Percentiles rank a stretch among this genome's conserved stretches.
Conservation (phyloP, 371 early-diverging fungal genomes). For the Syncephalastrum contaminatum region DNA sequence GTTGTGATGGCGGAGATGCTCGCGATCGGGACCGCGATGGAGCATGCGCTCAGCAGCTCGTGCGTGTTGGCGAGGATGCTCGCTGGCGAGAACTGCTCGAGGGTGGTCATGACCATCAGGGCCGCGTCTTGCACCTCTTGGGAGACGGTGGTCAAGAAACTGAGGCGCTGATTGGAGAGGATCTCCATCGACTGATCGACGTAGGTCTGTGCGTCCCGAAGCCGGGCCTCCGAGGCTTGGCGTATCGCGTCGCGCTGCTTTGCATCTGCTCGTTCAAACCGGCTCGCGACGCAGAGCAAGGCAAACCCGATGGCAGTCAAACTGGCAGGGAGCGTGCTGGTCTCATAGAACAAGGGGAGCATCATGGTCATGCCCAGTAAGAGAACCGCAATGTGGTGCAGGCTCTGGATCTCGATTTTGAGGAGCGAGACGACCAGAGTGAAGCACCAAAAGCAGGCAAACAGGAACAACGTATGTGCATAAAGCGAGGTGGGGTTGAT, state of each 20-base stretch:
- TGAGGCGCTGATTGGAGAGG: constrained; percentile 20
- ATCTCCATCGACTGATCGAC: constrained; percentile 24
- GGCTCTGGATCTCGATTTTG: too few relatives aligned
- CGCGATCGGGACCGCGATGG: constrained; percentile 52
- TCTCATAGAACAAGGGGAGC: constrained; percentile 3
- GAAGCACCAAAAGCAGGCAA: too few relatives aligned
- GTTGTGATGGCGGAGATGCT: constrained; percentile 48
- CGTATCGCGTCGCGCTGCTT: constrained; percentile 2
- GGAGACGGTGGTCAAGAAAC: constrained; percentile 36
- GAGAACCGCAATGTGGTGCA: constrained; percentile 1
- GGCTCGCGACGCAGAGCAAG: constrained; percentile 8
- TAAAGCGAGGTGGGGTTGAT: too few relatives aligned
- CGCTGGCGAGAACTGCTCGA: constrained; percentile 52
- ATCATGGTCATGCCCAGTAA: constrained; percentile 5
- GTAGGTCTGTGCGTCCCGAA: constrained; percentile 9
- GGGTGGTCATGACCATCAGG: constrained; percentile 47
- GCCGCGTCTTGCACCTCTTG: constrained; percentile 56
- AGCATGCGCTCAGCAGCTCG: constrained; percentile 53
- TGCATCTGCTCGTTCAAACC: constrained; percentile 5
- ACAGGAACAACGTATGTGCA: too few relatives aligned
- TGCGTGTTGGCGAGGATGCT: constrained; percentile 41
- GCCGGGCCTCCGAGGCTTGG: constrained; percentile 9
- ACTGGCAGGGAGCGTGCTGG: constrained; percentile 6
- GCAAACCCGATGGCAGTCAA: constrained; percentile 1
- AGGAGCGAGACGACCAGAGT: too few relatives aligned